Conservation (phyloP, 2,329 filamentous ascomycete species). For the Penicillium sclerotiorum region DNA sequence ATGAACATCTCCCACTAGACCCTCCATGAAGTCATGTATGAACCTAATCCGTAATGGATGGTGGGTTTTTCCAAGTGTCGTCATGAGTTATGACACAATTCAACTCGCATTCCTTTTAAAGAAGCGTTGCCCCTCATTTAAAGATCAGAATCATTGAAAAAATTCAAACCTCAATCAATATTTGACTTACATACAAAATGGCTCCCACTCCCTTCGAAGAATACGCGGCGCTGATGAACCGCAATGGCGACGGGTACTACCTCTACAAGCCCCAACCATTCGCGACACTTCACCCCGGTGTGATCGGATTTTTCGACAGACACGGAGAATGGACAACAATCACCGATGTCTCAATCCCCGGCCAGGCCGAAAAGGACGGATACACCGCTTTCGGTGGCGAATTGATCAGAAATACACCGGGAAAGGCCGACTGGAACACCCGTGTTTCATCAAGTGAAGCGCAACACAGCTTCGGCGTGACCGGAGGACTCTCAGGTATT, state of each 20-base stretch:
- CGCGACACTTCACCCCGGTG: conserved; percentile 11
- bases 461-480: conserved; percentile 6
- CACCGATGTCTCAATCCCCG: conserved; percentile 13
- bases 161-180: not conserved
- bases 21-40: no score
- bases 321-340: conserved; percentile 9
- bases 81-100: no score
- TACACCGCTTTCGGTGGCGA: not conserved
- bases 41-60: no score
- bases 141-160: not conserved
- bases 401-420: not conserved
- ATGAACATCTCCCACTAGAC: no score
- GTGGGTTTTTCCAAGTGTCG: no score
- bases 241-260: conserved; percentile 10
- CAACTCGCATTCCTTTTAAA: no score
- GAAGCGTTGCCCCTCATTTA: not conserved
- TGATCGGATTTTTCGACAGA: conserved; percentile 11
- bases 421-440: conserved; percentile 4
- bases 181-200: not conserved
- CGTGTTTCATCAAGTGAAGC: conserved; percentile 8
- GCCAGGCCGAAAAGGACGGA: conserved; percentile 10
- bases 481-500: conserved; percentile 8
- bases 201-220: conserved; percentile 7
- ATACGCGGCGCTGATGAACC: conserved; percentile 16
- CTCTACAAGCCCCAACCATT: conserved; percentile 12